These are phyloP conservation scores for Penicillium antarcticum DNA, from an alignment of 495 filamentous ascomycete genomes.

Conservation along the genomic window DNA sequence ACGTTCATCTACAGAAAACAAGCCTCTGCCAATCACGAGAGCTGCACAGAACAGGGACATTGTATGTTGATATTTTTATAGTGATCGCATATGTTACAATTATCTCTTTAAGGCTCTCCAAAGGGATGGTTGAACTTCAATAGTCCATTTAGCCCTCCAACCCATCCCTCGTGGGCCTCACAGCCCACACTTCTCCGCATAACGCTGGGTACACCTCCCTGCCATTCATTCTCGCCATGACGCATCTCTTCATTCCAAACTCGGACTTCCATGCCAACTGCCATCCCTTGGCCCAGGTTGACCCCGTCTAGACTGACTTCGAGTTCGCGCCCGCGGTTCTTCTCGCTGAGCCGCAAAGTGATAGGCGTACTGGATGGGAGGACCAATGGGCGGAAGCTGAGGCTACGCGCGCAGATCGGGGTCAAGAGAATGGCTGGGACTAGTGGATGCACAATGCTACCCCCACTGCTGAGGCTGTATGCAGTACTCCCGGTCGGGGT, in stretches of 20 bases:
- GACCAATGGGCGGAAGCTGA: slow-evolving; percentile 89
- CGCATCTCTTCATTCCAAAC: slow-evolving; percentile 78
- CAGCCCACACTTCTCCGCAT: slow-evolving; percentile 50
- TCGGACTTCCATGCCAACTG: slow-evolving; percentile 80
- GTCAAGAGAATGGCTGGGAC: slow-evolving; percentile 85
- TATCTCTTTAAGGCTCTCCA: slow-evolving; percentile 57
- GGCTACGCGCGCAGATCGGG: slow-evolving; percentile 86
- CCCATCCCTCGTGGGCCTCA: slow-evolving; percentile 84
- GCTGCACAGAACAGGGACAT: neutral
- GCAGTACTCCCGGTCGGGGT: slow-evolving; percentile 95
- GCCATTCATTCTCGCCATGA: slow-evolving; percentile 61
- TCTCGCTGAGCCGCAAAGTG: slow-evolving; percentile 73
- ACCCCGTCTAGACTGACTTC: slow-evolving; percentile 89
- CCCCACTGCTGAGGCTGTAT: slow-evolving; percentile 87
- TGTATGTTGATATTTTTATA: too few relatives aligned
- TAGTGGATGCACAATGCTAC: slow-evolving; percentile 92
- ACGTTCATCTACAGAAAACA: slow-evolving; percentile 31
- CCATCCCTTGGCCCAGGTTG: slow-evolving; percentile 64
- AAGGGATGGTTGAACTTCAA: slow-evolving; percentile 99
- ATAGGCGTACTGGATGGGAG: slow-evolving; percentile 84
- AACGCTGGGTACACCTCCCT: slow-evolving; percentile 56
- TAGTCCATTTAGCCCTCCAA: slow-evolving; percentile 88
- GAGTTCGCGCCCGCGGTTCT: slow-evolving; percentile 77
- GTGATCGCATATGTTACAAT: neutral
- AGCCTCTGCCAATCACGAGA: slow-evolving; percentile 16